These are phyloP conservation scores for Papilionanthe hybrid DNA, from an alignment of 116 monocot species.

Conservation along the genomic window DNA sequence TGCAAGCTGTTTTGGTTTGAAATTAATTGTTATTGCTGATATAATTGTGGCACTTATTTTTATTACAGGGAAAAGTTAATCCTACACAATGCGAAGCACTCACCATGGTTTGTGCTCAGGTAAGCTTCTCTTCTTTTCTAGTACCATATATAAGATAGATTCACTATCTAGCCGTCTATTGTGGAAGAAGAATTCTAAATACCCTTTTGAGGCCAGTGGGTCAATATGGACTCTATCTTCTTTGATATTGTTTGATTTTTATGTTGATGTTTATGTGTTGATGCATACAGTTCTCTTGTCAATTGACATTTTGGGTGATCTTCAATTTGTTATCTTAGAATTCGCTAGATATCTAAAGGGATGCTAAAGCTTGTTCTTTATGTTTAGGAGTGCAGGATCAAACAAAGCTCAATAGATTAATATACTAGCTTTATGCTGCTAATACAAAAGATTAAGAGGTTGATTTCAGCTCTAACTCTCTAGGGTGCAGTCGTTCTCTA, in stretches of 20 bases:
- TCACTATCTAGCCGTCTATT: background rate
- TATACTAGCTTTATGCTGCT: too few species aligned
- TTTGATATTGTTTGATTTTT: background rate
- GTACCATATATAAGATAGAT: background rate
- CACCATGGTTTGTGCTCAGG: conserved; percentile 99
- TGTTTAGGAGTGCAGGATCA: too few species aligned
- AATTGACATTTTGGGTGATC: too few species aligned
- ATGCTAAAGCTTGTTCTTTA: too few species aligned
- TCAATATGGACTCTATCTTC: background rate
- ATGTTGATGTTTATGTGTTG: background rate
- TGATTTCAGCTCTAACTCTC: too few species aligned
- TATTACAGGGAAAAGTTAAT: conserved; percentile 95
- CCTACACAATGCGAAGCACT: conserved; percentile 99
- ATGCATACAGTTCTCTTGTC: too few species aligned
- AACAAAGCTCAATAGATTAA: too few species aligned
- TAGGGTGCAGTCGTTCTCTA: too few species aligned
- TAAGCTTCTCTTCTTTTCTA: conserved; percentile 18
- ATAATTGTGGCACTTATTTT: background rate
- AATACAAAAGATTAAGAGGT: too few species aligned
- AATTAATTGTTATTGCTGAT: background rate
- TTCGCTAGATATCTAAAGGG: too few species aligned
- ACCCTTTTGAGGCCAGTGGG: background rate
- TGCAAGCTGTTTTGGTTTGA: background rate
- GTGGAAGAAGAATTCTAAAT: background rate
- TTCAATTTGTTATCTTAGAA: too few species aligned